Conservation (phyloP, 495 filamentous ascomycete genomes). For the Trichocladium antarcticum region DNA sequence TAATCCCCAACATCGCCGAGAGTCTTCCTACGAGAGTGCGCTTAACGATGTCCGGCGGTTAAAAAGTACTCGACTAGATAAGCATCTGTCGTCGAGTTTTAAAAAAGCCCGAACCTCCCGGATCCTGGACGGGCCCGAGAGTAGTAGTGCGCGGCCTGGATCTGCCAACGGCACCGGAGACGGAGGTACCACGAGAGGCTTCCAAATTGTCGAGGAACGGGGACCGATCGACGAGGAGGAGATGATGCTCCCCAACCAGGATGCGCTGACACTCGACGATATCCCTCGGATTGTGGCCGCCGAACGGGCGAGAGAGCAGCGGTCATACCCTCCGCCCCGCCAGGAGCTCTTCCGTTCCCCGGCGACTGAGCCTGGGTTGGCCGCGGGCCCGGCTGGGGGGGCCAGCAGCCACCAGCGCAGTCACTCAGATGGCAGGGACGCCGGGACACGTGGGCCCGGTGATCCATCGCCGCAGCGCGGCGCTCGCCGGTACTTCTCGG, state of each 20-base stretch:
- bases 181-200: slow-evolving; percentile 42
- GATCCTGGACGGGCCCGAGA: slow-evolving; percentile 86
- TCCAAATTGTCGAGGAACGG: slow-evolving; percentile 77
- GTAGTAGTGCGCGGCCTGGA: slow-evolving; percentile 61
- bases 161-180: slow-evolving; percentile 57
- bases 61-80: slow-evolving; percentile 86
- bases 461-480: slow-evolving; percentile 41
- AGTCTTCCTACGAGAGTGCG: slow-evolving; percentile 84
- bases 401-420: slow-evolving; percentile 60
- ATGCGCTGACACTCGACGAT: slow-evolving; percentile 88
- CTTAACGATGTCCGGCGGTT: slow-evolving; percentile 88
- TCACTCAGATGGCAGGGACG: slow-evolving; percentile 53
- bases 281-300: slow-evolving; percentile 95
- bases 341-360: slow-evolving; percentile 61
- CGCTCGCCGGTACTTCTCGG: slow-evolving; percentile 82
- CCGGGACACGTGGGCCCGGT: slow-evolving; percentile 33
- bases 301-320: slow-evolving; percentile 86
- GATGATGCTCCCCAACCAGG: slow-evolving; percentile 76
- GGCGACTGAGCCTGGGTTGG: slow-evolving; percentile 50
- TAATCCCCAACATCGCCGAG: slow-evolving; percentile 45
- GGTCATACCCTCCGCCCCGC: slow-evolving; percentile 67
- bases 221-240: slow-evolving; percentile 63
- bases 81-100: slow-evolving; percentile 81
- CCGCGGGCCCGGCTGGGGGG: slow-evolving; percentile 8
- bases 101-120: slow-evolving; percentile 81